Percentiles rank a stretch among this genome's conserved stretches.
phyloP scores from a whole-genome alignment of 495 filamentous ascomycete species.

The Lentithecium fluviatile region DNA sequence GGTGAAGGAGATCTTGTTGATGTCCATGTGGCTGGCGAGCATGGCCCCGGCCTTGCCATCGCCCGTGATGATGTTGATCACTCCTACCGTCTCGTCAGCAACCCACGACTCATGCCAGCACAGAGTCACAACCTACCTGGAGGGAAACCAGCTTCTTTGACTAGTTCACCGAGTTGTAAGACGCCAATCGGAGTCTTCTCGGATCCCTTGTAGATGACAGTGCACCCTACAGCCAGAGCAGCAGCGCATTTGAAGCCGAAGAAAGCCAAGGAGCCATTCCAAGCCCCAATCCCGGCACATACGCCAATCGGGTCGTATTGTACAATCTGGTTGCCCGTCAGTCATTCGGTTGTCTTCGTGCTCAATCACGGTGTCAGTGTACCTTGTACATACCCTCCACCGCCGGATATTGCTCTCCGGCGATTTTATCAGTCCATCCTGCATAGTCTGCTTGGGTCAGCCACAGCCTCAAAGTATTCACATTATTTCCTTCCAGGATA shows the following conservation, averaged over 20 bases:
- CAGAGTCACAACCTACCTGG: constrained; percentile 8
- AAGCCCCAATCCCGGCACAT: constrained; percentile 42
- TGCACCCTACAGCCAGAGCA: constrained; percentile 41
- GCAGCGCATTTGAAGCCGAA: constrained; percentile 41
- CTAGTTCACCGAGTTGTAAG: constrained; percentile 34
- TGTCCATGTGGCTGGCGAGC: constrained; percentile 42
- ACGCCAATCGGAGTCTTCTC: constrained; percentile 41
- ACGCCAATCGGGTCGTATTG: constrained; percentile 45
- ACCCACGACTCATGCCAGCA: background rate
- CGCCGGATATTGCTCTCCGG: constrained; percentile 28
- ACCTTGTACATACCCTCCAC: constrained; percentile 42
- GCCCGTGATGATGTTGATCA: constrained; percentile 43
- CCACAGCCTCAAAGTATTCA: background rate
- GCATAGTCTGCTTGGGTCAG: constrained; percentile 32
- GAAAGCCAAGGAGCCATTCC: constrained; percentile 40
- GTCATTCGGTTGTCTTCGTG: too few species aligned
- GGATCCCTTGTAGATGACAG: constrained; percentile 43
- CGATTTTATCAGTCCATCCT: constrained; percentile 35
- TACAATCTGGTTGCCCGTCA: constrained; percentile 31
- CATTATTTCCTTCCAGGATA: background rate
- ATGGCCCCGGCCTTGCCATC: constrained; percentile 38
- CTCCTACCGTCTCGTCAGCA: constrained; percentile 21
- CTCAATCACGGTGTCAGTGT: too few species aligned
- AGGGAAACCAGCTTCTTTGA: constrained; percentile 44
- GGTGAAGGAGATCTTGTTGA: constrained; percentile 44